Evolutionary conservation across 352 stramenopile genomes (phyloP), one percentile per base, ranked within the genome.

Genomic region (Phytophthora brassicae): DNA sequence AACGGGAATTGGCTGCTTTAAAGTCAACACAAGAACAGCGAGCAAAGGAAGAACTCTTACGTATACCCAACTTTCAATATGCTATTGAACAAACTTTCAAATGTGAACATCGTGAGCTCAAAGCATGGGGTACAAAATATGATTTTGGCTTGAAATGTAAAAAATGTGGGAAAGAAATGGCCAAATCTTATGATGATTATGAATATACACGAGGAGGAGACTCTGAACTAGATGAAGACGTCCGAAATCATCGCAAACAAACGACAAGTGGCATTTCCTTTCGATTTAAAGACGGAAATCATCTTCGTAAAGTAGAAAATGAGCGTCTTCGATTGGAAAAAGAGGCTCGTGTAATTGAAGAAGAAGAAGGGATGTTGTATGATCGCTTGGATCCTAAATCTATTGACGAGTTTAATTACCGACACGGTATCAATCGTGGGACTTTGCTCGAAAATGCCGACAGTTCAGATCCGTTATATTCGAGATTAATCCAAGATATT

Each of bases 241-340:
- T 90, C 14, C 53, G 70, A 43, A 42, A 63, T 14, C 77, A 93
- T 52, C 75, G 84, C n/a, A 61, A 45, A 36, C 66, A 89, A 28
- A 70, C 52, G 2, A 77, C 71, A 19, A 75, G 73, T 43, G 76
- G 78, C 1, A 29, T 68, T 14, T 60, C 58, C 0, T 55, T 92
- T 28, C 69, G 60, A 3, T 73, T 92, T 26, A 48, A 45, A 26
- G 52, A 69, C 57, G 23, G 58, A 9, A 59, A 64, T 1, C 76
- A 94, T 31, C 70, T 90, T 4, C 24, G 64, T 0, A 50, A 51
- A 4, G 68, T 94, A 13, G 82, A 94, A 36, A 60, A 70, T 16
- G 84, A 94, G 46, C 70, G 84, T 1, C 6, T 90, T 54, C 73
- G 84, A 0, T 54, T 90, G 8, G 84, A 94, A 31, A 94, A 94